These are phyloP conservation scores for Botrytis cinerea DNA, from an alignment of 2,329 filamentous ascomycete genomes.

Conservation along the genomic window DNA sequence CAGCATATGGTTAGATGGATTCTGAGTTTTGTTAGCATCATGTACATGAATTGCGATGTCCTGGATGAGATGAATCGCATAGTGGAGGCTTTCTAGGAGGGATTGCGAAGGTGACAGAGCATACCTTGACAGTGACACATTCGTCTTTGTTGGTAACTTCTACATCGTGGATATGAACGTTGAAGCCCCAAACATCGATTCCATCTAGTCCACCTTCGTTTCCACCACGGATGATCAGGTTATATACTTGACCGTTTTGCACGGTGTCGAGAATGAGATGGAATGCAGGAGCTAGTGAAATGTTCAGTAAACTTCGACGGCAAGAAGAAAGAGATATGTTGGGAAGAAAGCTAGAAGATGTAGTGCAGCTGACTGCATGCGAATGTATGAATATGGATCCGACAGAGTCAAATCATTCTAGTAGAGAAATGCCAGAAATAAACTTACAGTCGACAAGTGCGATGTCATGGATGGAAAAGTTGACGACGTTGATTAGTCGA, in stretches of 20 bases:
- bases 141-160: constrained; percentile 65
- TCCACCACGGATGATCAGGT: constrained; percentile 55
- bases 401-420: neutral
- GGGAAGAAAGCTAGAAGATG: neutral
- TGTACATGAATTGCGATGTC: neutral
- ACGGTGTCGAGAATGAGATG: constrained; percentile 46
- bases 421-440: neutral
- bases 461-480: constrained; percentile 33
- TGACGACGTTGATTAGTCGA: constrained; percentile 25
- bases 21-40: constrained; percentile 13
- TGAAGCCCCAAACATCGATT: constrained; percentile 55
- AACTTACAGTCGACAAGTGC: constrained; percentile 31
- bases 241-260: constrained; percentile 56
- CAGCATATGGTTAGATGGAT: constrained; percentile 48
- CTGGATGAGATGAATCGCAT: neutral
- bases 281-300: constrained; percentile 12
- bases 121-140: constrained; percentile 56
- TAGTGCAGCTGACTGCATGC: neutral
- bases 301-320: neutral
- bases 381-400: neutral
- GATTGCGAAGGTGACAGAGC: constrained; percentile 32
- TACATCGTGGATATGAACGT: constrained; percentile 60
- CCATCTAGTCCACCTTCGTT: constrained; percentile 57
- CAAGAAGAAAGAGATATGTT: neutral
- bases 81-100: neutral